These are phyloP conservation scores for Metschnikowia orientalis DNA, from an alignment of 805 yeast genomes.

Conservation along the genomic window DNA sequence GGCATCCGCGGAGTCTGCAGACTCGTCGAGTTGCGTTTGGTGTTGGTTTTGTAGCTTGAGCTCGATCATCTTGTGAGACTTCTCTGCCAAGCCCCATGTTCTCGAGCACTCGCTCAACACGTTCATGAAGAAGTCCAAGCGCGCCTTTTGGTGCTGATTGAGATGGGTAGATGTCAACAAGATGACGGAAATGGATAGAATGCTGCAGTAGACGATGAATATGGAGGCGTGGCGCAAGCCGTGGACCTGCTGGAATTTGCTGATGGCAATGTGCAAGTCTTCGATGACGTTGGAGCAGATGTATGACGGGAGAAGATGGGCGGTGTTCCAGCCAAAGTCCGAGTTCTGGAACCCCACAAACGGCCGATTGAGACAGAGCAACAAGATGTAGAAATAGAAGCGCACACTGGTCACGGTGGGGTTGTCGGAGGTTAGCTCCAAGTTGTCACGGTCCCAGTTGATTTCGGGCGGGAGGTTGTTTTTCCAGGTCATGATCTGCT, in stretches of 20 bases:
- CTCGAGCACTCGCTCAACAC: conserved; percentile 39
- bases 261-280: conserved; percentile 38
- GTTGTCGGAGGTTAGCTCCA: conserved; percentile 43
- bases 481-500: conserved; percentile 51
- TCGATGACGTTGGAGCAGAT: conserved; percentile 39
- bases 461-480: conserved; percentile 44
- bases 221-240: conserved; percentile 42
- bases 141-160: conserved; percentile 22
- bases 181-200: conserved; percentile 41
- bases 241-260: conserved; percentile 34
- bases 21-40: conserved; percentile 11
- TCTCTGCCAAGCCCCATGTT: conserved; percentile 47
- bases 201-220: conserved; percentile 45
- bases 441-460: conserved; percentile 43
- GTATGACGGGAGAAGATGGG: conserved; percentile 26
- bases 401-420: conserved; percentile 52
- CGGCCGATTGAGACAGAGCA: conserved; percentile 58
- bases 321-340: conserved; percentile 8
- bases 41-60: conserved; percentile 26
- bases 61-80: conserved; percentile 39
- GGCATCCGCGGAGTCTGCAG: conserved; percentile 1
- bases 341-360: conserved; percentile 39
- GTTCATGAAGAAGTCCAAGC: conserved; percentile 37
- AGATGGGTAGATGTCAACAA: conserved; percentile 31
- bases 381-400: conserved; percentile 54